Evolutionary conservation across 1,284 basidiomycete genomes (phyloP), one percentile per base, ranked within the genome.

Genomic region (Hypsizygus ulmarius): DNA sequence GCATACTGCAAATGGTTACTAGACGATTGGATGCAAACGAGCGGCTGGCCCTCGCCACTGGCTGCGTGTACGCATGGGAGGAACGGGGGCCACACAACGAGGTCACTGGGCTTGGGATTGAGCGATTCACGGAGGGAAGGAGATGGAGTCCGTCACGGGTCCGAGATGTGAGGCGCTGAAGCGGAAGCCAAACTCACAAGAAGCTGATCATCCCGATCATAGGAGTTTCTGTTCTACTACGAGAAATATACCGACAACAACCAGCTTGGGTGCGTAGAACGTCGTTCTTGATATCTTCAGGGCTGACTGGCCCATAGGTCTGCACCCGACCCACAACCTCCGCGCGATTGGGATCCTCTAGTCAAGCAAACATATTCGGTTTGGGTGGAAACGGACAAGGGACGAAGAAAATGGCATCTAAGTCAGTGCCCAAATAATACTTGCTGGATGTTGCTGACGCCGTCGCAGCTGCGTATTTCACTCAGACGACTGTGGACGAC

Each of bases 31-130:
- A 90, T 59, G 81, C 85, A 33, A 87, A 90, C 57, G 88, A 83
- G 55, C 78, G 83, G 40, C 71, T 74, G 15, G 78, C 80, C 1
- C 69, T 87, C 52, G 63, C 69, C 35, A 76, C 86, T 3, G 88
- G 88, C 21, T 87, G 86, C 57, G 80, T 90, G 45, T 91, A 90
- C 61, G 84, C 87, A 46, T 91, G 89, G 89, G 89, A 91, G 64
- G 88, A 90, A 63, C 77, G 86, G 46, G 84, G 84, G 7, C 84
- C 83, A 29, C 82, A 86, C 50, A 84, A 84, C 29, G 81, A 83
- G 62, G 79, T 87, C 12, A 87, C 85, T 1, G 87, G 87, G 10
- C 72, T 88, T 41, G 85, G 87, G 30, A 90, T 90, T 64, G 87
- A 90, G 54, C 72, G 81, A 10, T 83, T 83, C 71, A 91, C 86